Evolutionary conservation across 352 stramenopile species (phyloP).

Genomic region (Phytophthora pistaciae): DNA sequence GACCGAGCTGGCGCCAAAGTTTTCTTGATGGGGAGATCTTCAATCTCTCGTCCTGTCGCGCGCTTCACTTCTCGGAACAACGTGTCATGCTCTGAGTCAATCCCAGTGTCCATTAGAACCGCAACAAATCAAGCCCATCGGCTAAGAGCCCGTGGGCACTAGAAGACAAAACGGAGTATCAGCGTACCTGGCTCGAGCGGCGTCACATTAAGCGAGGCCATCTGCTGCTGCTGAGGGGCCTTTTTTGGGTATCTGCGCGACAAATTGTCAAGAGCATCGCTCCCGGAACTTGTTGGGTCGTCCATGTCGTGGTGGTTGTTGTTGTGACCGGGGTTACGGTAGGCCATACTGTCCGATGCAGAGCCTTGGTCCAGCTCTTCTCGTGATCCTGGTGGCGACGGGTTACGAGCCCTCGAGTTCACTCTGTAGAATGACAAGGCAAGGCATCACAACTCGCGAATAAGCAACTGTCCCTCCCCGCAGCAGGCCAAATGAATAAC

Average conservation of each 20-base stretch:
- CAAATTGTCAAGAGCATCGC: slow-evolving; percentile 71
- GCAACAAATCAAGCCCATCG: slow-evolving; percentile 7
- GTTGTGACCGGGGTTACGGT: slow-evolving; percentile 47
- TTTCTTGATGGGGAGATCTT: slow-evolving; percentile 69
- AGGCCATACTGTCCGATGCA: slow-evolving; percentile 31
- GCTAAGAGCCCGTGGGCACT: background rate
- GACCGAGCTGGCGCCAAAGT: slow-evolving; percentile 14
- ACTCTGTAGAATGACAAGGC: slow-evolving; percentile 33
- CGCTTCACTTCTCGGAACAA: slow-evolving; percentile 87
- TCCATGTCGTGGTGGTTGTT: slow-evolving; percentile 58
- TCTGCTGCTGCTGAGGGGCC: slow-evolving; percentile 30
- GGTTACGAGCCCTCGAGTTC: slow-evolving; percentile 47
- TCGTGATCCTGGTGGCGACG: slow-evolving; percentile 49
- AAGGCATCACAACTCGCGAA: background rate
- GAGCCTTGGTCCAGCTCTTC: slow-evolving; percentile 55
- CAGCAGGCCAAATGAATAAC: background rate
- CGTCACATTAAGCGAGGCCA: slow-evolving; percentile 27
- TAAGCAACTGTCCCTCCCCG: background rate
- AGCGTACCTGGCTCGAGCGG: slow-evolving; percentile 60
- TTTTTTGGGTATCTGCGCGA: slow-evolving; percentile 75
- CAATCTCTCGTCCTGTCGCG: slow-evolving; percentile 70
- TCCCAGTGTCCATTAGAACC: slow-evolving; percentile 40
- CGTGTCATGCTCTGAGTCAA: slow-evolving; percentile 79
- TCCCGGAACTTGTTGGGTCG: slow-evolving; percentile 22
- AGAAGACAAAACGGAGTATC: slow-evolving; percentile 1